These are phyloP conservation scores for Cercospora brassicicola DNA, from an alignment of 2,329 filamentous ascomycete species.

Conservation along the genomic window DNA sequence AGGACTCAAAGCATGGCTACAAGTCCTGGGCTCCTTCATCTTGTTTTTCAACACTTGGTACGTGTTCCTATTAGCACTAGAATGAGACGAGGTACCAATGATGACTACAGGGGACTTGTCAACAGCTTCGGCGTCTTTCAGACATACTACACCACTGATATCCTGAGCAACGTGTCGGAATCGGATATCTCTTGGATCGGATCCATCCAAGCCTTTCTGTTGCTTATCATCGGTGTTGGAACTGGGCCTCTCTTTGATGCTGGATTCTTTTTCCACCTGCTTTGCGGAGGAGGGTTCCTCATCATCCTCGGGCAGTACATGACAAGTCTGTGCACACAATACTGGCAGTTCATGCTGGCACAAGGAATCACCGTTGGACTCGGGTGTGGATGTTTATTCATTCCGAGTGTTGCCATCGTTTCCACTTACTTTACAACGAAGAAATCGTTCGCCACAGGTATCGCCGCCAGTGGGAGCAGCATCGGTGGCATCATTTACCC, in stretches of 20 bases:
- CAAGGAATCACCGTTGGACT: conserved; percentile 15
- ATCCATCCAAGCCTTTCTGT: conserved; percentile 51
- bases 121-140: conserved; percentile 51
- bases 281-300: conserved; percentile 8
- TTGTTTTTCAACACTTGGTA: conserved; percentile 49
- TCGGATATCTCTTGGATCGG: conserved; percentile 54
- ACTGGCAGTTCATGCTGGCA: conserved; percentile 16
- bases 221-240: conserved; percentile 43
- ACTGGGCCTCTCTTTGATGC: conserved; percentile 15
- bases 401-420: conserved; percentile 13
- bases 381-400: conserved; percentile 14
- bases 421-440: conserved; percentile 33
- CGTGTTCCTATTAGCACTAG: background rate
- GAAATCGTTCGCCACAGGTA: conserved; percentile 52
- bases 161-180: background rate
- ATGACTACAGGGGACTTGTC: conserved; percentile 11
- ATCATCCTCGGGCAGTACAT: conserved; percentile 20
- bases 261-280: conserved; percentile 15
- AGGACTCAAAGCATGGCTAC: conserved; percentile 48
- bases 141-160: conserved; percentile 44
- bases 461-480: conserved; percentile 59
- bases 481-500: conserved; percentile 57
- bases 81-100: background rate
- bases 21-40: conserved; percentile 48
- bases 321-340: conserved; percentile 12